A percentile compares a stretch with the other conserved stretches of the same genome.
Conservation (phyloP, 2,329 filamentous ascomycete genomes). For the Alternaria hordeiaustralica region DNA sequence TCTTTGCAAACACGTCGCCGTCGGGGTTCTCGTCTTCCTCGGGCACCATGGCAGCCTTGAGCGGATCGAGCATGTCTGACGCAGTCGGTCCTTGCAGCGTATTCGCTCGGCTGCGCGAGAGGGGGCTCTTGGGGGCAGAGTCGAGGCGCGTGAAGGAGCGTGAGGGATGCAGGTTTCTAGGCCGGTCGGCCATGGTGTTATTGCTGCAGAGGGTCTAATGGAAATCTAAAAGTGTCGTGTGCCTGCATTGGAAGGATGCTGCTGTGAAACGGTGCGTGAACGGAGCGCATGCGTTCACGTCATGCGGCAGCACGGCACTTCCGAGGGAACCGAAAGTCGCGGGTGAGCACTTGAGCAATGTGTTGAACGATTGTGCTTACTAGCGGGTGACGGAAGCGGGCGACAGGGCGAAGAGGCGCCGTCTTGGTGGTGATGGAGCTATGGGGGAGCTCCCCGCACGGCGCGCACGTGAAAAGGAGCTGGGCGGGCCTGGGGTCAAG, state of each 20-base stretch:
- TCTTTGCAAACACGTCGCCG: constrained; percentile 52
- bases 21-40: constrained; percentile 44
- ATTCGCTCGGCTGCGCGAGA: constrained; percentile 53
- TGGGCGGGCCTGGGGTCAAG: constrained; percentile 7
- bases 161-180: constrained; percentile 50
- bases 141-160: constrained; percentile 60
- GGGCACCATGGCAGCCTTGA: constrained; percentile 45
- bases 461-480: constrained; percentile 17
- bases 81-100: constrained; percentile 54
- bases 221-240: constrained; percentile 26
- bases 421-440: background rate
- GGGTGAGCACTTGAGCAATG: background rate
- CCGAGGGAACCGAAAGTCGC: background rate
- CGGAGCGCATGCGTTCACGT: constrained; percentile 37
- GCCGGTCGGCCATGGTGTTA: constrained; percentile 37
- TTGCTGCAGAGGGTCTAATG: constrained; percentile 12
- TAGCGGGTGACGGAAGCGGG: background rate
- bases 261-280: constrained; percentile 25
- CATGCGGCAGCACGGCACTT: constrained; percentile 28
- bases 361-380: background rate
- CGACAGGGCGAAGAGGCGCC: background rate
- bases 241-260: constrained; percentile 31
- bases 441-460: constrained; percentile 11
- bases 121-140: constrained; percentile 39
- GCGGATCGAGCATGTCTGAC: constrained; percentile 53